phyloP scores from a whole-genome alignment of 2,329 filamentous ascomycete genomes.

The Decorospora gaudefroyi region DNA sequence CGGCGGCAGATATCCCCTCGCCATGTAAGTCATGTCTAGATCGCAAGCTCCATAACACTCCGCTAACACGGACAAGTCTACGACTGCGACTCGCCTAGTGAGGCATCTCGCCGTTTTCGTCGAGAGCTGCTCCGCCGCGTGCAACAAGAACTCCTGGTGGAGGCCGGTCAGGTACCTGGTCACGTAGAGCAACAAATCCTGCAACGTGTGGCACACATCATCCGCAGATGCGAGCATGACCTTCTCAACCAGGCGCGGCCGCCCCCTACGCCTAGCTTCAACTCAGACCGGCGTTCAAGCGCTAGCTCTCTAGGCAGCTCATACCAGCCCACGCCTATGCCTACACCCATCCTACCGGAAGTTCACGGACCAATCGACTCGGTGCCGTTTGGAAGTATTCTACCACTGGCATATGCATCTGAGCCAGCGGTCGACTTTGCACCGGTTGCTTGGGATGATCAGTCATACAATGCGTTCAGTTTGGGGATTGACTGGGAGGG shows the following conservation, averaged over 20 bases:
- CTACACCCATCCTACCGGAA: not conserved
- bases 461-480: conserved; percentile 8
- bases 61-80: conserved; percentile 38
- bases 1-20: conserved; percentile 37
- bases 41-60: too few relatives aligned
- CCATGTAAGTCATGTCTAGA: conserved; percentile 40
- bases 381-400: too few relatives aligned
- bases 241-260: conserved; percentile 22
- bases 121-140: conserved; percentile 44
- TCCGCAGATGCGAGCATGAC: conserved; percentile 35
- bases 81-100: conserved; percentile 32
- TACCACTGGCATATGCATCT: conserved; percentile 1
- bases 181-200: conserved; percentile 36
- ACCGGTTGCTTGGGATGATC: conserved; percentile 11
- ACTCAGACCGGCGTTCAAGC: conserved; percentile 2
- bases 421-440: conserved; percentile 10
- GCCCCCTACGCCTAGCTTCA: not conserved
- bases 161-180: conserved; percentile 27
- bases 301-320: conserved; percentile 10
- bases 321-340: conserved; percentile 3
- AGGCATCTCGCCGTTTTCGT: conserved; percentile 38
- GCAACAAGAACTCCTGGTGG: conserved; percentile 36
- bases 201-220: conserved; percentile 33
- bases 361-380: conserved; percentile 1
- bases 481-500: conserved; percentile 31